These are phyloP conservation scores for Penicillium canariense DNA, from an alignment of 495 filamentous ascomycete genomes.

Conservation along the genomic window DNA sequence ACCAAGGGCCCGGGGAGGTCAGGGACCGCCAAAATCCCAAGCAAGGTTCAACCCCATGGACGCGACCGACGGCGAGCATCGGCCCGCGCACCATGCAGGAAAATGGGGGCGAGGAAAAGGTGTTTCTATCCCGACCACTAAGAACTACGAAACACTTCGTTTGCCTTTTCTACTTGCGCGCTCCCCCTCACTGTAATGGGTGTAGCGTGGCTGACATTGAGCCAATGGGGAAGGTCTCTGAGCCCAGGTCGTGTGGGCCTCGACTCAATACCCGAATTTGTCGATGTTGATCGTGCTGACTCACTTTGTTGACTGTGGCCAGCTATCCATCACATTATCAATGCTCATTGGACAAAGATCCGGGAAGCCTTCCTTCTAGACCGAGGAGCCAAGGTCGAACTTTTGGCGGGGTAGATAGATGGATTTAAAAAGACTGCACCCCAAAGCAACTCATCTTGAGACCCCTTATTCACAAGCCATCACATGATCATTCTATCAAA, in stretches of 20 bases:
- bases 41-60: conserved; percentile 1
- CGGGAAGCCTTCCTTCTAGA: too few species aligned
- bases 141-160: not conserved
- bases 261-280: not conserved
- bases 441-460: too few species aligned
- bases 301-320: too few species aligned
- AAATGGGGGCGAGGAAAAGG: not conserved
- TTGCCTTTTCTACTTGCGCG: not conserved
- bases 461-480: too few species aligned
- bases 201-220: not conserved
- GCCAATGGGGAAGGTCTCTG: not conserved
- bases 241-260: not conserved
- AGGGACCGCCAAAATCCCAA: not conserved
- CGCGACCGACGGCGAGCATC: not conserved
- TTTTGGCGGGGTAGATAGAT: too few species aligned
- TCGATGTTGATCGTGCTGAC: not conserved
- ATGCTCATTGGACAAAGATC: too few species aligned
- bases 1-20: not conserved
- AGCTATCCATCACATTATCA: not conserved
- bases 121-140: not conserved
- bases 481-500: too few species aligned
- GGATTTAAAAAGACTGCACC: too few species aligned
- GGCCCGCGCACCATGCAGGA: not conserved
- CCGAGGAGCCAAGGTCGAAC: too few species aligned
- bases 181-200: not conserved